Conservation (phyloP, 2,329 filamentous ascomycete species). For the Didymella pomorum region DNA sequence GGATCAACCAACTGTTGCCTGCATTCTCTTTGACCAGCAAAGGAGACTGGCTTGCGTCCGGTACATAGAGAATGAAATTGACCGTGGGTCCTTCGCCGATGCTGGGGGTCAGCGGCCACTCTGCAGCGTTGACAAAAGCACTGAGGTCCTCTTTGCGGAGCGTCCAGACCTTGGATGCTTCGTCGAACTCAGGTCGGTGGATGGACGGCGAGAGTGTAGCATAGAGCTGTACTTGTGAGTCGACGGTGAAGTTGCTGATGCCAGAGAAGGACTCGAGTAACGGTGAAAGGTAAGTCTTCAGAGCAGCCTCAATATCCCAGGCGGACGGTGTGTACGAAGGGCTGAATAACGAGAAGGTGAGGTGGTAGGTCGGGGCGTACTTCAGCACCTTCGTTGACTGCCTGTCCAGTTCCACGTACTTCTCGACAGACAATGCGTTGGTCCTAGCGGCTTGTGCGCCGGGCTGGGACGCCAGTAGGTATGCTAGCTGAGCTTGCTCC, state of each 20-base stretch:
- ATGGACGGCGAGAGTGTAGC: conserved; percentile 73
- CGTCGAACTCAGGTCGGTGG: conserved; percentile 63
- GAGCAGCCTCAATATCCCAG: conserved; percentile 88
- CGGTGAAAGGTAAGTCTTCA: conserved; percentile 82
- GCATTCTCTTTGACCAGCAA: conserved; percentile 66
- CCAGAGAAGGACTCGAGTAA: conserved; percentile 78
- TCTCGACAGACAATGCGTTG: conserved; percentile 60
- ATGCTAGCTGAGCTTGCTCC: conserved; percentile 80
- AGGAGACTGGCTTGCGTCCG: conserved; percentile 70
- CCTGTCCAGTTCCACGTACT: conserved; percentile 63
- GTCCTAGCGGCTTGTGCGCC: conserved; percentile 54
- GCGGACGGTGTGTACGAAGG: conserved; percentile 78
- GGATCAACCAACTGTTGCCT: conserved; percentile 86
- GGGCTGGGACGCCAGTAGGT: conserved; percentile 55
- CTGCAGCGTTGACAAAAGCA: conserved; percentile 95
- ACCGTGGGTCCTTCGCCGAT: conserved; percentile 93
- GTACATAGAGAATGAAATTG: conserved; percentile 93
- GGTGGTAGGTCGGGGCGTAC: conserved; percentile 91
- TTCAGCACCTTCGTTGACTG: conserved; percentile 86
- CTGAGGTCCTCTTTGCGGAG: conserved; percentile 87
- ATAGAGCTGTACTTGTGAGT: conserved; percentile 95
- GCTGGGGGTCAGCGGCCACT: conserved; percentile 94
- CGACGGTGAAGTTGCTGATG: conserved; percentile 94
- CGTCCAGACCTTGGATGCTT: conserved; percentile 66
- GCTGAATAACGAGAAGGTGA: conserved; percentile 95